Conservation (phyloP, 306 rosid species). For the Vachellia pachyceras region DNA sequence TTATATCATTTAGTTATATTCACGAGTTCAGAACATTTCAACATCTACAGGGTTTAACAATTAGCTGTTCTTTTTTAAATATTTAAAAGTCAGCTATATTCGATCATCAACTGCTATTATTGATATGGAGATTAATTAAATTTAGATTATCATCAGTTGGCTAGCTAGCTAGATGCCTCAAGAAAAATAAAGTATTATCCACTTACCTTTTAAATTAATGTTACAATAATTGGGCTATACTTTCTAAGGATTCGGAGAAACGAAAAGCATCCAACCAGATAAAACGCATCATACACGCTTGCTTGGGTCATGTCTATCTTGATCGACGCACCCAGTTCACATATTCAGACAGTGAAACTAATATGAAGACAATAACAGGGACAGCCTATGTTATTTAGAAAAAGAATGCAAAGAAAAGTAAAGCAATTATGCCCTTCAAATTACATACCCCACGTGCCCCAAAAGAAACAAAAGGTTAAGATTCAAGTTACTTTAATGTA, state of each 20-base stretch:
- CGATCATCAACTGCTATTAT: background rate
- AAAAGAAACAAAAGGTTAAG: background rate
- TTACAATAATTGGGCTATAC: background rate
- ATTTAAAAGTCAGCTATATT: background rate
- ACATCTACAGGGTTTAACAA: background rate
- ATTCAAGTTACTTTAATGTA: background rate
- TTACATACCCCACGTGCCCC: background rate
- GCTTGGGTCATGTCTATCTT: background rate
- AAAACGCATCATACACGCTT: background rate
- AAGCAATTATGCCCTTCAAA: background rate
- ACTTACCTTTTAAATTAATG: background rate
- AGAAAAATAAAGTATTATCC: background rate
- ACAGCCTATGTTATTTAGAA: background rate
- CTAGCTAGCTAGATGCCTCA: background rate
- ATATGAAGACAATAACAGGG: background rate
- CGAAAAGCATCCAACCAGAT: background rate
- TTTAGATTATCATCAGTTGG: background rate
- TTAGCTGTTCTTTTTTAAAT: background rate
- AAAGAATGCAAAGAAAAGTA: background rate
- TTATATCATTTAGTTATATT: background rate
- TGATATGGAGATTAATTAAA: background rate
- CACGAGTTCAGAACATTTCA: background rate
- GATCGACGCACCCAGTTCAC: background rate
- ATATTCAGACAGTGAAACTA: background rate
- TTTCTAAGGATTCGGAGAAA: background rate